A percentile compares a stretch with the other conserved stretches of the same genome.
Conservation (phyloP, 2,329 filamentous ascomycete genomes). For the Fusarium mundagurra region DNA sequence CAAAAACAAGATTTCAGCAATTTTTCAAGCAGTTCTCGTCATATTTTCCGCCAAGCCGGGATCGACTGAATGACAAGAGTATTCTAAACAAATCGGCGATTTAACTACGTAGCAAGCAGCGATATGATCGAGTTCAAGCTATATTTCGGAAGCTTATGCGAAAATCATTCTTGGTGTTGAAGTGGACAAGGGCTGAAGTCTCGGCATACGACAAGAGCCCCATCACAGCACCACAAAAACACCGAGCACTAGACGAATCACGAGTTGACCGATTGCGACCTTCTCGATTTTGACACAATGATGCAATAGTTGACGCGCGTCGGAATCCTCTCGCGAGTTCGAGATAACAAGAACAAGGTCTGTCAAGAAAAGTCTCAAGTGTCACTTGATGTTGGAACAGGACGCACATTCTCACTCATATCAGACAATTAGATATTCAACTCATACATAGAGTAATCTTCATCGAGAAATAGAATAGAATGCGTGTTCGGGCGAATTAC, state of each 20-base stretch:
- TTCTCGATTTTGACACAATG: not conserved
- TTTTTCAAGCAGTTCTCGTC: not conserved
- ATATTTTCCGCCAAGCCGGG: not conserved
- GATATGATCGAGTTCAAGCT: not conserved
- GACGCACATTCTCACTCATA: fast-evolving
- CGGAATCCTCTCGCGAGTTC: not conserved
- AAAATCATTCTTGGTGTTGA: not conserved
- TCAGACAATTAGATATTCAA: not conserved
- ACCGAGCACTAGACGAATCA: not conserved
- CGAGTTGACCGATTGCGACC: not conserved
- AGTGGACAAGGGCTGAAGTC: not conserved
- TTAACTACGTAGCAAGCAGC: not conserved
- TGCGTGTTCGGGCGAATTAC: not conserved
- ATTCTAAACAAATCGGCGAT: not conserved
- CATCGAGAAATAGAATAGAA: not conserved
- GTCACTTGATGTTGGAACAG: too few species aligned
- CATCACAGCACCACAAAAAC: not conserved
- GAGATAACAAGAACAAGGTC: not conserved
- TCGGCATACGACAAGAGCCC: conserved; percentile 14
- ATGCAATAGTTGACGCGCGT: not conserved
- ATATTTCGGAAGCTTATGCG: not conserved
- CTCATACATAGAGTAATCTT: not conserved
- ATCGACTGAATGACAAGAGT: not conserved
- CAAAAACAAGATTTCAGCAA: conserved; percentile 1
- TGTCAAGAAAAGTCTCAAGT: not conserved